Evolutionary conservation across 768 basidiomycete species (phyloP).

Genomic region (Suillus variegatus): DNA sequence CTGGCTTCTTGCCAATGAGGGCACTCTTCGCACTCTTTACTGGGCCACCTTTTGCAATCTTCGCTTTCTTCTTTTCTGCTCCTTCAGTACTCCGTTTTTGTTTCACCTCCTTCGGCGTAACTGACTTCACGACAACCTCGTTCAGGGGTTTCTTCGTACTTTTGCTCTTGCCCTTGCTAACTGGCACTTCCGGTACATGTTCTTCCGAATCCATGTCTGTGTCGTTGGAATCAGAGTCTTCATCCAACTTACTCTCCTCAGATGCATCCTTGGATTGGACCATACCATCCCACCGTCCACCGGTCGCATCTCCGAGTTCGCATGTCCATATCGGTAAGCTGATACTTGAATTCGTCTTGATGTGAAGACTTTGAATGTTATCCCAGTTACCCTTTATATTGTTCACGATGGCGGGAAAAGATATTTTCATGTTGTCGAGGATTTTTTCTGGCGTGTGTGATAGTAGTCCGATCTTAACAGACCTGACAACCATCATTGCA

Average conservation of each 20-base stretch:
- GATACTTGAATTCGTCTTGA: slow-evolving; percentile 86
- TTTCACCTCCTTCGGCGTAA: slow-evolving; percentile 51
- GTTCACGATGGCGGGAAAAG: slow-evolving; percentile 73
- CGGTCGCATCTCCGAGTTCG: slow-evolving; percentile 53
- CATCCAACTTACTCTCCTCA: slow-evolving; percentile 5
- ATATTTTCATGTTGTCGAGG: slow-evolving; percentile 73
- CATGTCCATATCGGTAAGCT: slow-evolving; percentile 93
- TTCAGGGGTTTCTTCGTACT: slow-evolving; percentile 10
- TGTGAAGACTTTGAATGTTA: slow-evolving; percentile 83
- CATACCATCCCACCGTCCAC: slow-evolving; percentile 33
- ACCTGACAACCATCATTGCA: slow-evolving; percentile 41
- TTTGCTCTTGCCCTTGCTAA: slow-evolving; percentile 3
- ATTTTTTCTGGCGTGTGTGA: slow-evolving; percentile 76
- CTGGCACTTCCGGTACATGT: neutral
- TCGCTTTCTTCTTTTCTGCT: slow-evolving; percentile 63
- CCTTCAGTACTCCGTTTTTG: slow-evolving; percentile 46
- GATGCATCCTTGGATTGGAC: slow-evolving; percentile 14
- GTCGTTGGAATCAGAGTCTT: neutral
- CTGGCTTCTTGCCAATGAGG: slow-evolving; percentile 55
- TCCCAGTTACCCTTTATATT: slow-evolving; percentile 83
- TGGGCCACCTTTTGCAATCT: slow-evolving; percentile 34
- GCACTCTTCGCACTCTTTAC: slow-evolving; percentile 56
- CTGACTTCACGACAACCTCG: slow-evolving; percentile 29
- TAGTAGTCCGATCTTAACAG: slow-evolving; percentile 79
- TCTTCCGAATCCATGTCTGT: neutral